phyloP scores from a whole-genome alignment of 345 rosid species.

The Eucalyptus sp. region DNA sequence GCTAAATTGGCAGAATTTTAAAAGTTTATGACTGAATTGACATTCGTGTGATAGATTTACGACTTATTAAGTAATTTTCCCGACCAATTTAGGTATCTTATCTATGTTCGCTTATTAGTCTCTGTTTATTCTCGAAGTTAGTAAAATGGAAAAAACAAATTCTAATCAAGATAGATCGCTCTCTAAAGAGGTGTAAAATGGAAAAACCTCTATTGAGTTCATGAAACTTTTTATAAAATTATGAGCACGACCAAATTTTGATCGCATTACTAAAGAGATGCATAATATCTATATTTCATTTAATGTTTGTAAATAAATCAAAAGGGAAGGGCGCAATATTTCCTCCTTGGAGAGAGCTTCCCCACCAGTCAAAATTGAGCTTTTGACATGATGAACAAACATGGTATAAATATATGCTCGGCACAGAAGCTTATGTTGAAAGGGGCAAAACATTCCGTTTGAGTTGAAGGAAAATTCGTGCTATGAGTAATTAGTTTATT shows the following conservation, averaged over 20 bases:
- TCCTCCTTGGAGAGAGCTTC: not conserved
- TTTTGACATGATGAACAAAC: not conserved
- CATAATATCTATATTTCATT: not conserved
- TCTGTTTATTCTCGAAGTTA: not conserved
- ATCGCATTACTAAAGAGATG: not conserved
- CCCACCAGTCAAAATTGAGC: not conserved
- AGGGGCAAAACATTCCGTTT: not conserved
- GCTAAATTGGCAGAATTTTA: not conserved
- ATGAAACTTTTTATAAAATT: not conserved
- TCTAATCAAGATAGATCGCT: not conserved
- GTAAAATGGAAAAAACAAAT: not conserved
- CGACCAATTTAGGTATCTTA: not conserved
- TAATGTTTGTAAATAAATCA: not conserved
- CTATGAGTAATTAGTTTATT: not conserved
- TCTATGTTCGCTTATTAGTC: not conserved
- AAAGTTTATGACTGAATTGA: not conserved
- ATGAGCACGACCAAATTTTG: not conserved
- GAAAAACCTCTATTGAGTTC: not conserved
- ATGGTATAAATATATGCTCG: not conserved
- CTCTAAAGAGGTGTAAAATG: not conserved
- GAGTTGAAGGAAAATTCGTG: not conserved
- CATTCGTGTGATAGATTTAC: fast-evolving
- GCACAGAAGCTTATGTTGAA: not conserved
- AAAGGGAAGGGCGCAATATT: not conserved
- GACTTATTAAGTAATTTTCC: not conserved